Evolutionary conservation across 2,329 filamentous ascomycete genomes (phyloP).

Genomic region (Bimuria novae-zelandiae): DNA sequence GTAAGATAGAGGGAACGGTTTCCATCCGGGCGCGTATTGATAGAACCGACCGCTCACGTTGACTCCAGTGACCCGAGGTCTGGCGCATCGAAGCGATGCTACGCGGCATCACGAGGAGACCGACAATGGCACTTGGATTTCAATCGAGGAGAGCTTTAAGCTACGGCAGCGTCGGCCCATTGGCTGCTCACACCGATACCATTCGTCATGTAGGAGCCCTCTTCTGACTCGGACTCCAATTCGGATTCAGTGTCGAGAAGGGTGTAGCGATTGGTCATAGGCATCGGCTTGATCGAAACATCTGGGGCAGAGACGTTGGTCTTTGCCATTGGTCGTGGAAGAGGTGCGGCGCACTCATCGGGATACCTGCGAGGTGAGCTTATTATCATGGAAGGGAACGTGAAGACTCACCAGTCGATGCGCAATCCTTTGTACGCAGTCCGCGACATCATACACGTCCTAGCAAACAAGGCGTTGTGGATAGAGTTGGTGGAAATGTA

Average conservation of each 20-base stretch:
- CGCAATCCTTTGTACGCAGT: constrained; percentile 71
- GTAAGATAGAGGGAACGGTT: not conserved
- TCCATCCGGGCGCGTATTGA: not conserved
- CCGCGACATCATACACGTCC: constrained; percentile 73
- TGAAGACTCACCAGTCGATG: constrained; percentile 63
- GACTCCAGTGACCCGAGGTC: not conserved
- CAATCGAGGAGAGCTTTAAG: constrained; percentile 9
- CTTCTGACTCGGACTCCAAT: constrained; percentile 31
- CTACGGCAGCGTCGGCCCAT: constrained; percentile 28
- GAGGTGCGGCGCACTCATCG: constrained; percentile 72
- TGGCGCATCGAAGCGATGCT: not conserved
- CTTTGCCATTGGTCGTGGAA: constrained; percentile 43
- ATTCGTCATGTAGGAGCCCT: constrained; percentile 26
- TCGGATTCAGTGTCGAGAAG: constrained; percentile 35
- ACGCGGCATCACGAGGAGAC: not conserved
- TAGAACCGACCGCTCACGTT: not conserved
- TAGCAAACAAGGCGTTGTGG: constrained; percentile 73
- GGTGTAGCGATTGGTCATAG: constrained; percentile 39
- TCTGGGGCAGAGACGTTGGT: constrained; percentile 10
- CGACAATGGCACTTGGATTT: not conserved
- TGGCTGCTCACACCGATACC: constrained; percentile 25
- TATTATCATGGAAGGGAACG: too few relatives aligned
- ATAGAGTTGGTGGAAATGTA: constrained; percentile 79
- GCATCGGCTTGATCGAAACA: constrained; percentile 19
- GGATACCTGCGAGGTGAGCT: constrained; percentile 43